A percentile compares a stretch with the other conserved stretches of the same genome.
Conservation (phyloP, 495 filamentous ascomycete species). For the Paragyromitra xinjiangensis region DNA sequence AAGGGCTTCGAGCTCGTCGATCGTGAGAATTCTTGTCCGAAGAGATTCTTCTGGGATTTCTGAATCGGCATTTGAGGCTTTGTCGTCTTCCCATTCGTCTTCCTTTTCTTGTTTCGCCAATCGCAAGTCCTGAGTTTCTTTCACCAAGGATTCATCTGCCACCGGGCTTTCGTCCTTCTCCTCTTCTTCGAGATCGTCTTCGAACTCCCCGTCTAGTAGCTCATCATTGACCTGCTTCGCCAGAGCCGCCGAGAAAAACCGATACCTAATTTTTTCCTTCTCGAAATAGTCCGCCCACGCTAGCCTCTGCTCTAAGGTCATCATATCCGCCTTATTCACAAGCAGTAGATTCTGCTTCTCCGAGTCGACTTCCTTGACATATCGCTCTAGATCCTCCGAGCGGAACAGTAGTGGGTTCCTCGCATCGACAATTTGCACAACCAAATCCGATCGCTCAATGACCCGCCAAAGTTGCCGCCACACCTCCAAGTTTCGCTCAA, state of each 20-base stretch:
- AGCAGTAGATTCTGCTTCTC: slow-evolving; percentile 91
- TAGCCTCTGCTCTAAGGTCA: slow-evolving; percentile 84
- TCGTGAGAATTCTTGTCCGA: slow-evolving; percentile 81
- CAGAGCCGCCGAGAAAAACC: slow-evolving; percentile 92
- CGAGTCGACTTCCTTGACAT: slow-evolving; percentile 89
- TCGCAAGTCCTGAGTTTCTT: slow-evolving; percentile 41
- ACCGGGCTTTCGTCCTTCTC: slow-evolving; percentile 48
- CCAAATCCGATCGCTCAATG: slow-evolving; percentile 92
- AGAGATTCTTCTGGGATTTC: slow-evolving; percentile 62
- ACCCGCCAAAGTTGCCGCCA: slow-evolving; percentile 99
- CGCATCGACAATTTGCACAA: slow-evolving; percentile 99
- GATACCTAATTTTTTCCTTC: slow-evolving; percentile 80
- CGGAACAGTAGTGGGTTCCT: slow-evolving; percentile 93
- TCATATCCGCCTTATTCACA: slow-evolving; percentile 99
- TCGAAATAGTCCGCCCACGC: slow-evolving; percentile 91
- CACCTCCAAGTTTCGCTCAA: slow-evolving; percentile 96
- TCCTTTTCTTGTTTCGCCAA: slow-evolving; percentile 34
- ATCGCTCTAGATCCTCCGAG: slow-evolving; percentile 89
- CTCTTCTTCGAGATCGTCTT: slow-evolving; percentile 62
- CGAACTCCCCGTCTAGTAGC: slow-evolving; percentile 62
- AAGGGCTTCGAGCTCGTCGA: slow-evolving; percentile 88
- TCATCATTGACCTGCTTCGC: slow-evolving; percentile 89
- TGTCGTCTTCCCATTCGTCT: slow-evolving; percentile 20
- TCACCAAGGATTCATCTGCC: slow-evolving; percentile 46
- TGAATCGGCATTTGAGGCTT: slow-evolving; percentile 56